Conservation (phyloP, 148 eudicot genomes). For the Pharnaceum exiguum region DNA sequence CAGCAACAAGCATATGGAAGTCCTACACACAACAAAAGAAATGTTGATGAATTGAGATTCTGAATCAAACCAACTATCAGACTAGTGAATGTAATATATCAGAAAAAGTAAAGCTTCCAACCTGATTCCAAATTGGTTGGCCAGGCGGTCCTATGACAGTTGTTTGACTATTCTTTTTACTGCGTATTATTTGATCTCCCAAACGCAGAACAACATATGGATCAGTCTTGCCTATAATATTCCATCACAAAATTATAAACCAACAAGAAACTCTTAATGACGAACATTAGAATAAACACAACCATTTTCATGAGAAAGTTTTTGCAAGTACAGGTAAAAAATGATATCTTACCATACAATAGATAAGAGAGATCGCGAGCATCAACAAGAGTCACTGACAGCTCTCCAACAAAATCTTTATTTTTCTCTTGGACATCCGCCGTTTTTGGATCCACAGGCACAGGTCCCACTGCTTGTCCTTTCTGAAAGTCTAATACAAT, state of each 20-base stretch:
- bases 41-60: no score
- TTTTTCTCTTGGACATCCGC: conserved; percentile 79
- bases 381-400: conserved; percentile 96
- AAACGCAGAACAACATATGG: conserved; percentile 77
- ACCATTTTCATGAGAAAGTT: no score
- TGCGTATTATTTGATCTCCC: conserved; percentile 88
- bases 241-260: neutral
- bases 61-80: neutral
- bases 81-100: neutral
- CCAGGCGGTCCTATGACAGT: conserved; percentile 97
- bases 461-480: conserved; percentile 83
- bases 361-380: conserved; percentile 77
- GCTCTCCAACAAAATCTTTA: conserved; percentile 83
- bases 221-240: conserved; percentile 78
- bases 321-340: neutral
- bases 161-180: conserved; percentile 95
- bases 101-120: conserved; percentile 17
- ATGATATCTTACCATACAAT: conserved; percentile 47
- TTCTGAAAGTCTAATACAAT: conserved; percentile 94
- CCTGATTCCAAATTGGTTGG: conserved; percentile 99
- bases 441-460: conserved; percentile 49
- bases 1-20: conserved; percentile 76
- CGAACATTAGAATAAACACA: no score
- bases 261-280: neutral
- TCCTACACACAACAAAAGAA: conserved; percentile 43